Conservation (phyloP, 805 yeast species). For the Diddensiella transvaalensis region DNA sequence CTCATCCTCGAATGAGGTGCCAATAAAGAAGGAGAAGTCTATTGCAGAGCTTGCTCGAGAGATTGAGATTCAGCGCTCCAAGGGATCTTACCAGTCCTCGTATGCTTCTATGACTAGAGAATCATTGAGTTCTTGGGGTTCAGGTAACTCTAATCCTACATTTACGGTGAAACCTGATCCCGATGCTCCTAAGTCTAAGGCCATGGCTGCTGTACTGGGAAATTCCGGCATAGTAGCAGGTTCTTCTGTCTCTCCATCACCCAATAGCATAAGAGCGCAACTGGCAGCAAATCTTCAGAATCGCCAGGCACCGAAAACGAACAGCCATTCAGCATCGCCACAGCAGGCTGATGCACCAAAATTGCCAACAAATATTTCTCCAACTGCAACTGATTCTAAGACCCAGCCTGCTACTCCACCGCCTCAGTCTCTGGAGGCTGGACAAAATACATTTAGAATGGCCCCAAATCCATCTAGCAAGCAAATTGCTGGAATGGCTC, state of each 20-base stretch:
- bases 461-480: neutral
- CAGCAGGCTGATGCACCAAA: neutral
- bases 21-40: slow-evolving; percentile 26
- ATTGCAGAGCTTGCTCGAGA: slow-evolving; percentile 34
- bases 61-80: slow-evolving; percentile 25
- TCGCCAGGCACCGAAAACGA: slow-evolving; percentile 6
- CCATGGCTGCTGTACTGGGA: neutral
- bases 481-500: slow-evolving; percentile 3
- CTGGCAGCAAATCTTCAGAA: slow-evolving; percentile 19
- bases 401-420: slow-evolving; percentile 12
- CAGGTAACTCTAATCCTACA: neutral
- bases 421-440: slow-evolving; percentile 29
- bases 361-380: neutral
- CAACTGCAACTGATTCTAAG: neutral
- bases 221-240: too few relatives aligned
- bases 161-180: slow-evolving; percentile 2
- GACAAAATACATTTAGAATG: slow-evolving; percentile 21
- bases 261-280: slow-evolving; percentile 21
- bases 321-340: slow-evolving; percentile 3
- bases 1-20: neutral
- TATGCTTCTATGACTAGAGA: slow-evolving; percentile 15
- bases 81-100: slow-evolving; percentile 13
- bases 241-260: slow-evolving; percentile 8
- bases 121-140: neutral
- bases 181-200: neutral